Conservation (phyloP, 371 early-diverging fungal species). For the Nematocida ausubeli region DNA sequence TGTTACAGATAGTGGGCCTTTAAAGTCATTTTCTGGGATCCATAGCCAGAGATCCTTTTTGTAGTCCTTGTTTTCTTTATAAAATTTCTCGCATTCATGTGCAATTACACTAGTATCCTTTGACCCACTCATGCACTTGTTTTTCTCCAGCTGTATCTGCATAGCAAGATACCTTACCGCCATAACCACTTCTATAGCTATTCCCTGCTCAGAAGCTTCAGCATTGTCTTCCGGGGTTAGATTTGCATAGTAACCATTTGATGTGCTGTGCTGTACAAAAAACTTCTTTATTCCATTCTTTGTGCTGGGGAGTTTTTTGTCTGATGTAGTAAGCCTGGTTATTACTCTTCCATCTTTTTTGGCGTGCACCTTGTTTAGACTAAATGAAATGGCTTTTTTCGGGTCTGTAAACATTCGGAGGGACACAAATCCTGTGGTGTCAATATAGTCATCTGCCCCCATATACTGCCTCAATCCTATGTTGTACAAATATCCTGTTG, state of each 20-base stretch:
- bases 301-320: background rate
- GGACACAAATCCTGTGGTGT: background rate
- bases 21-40: background rate
- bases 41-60: background rate
- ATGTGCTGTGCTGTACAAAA: background rate
- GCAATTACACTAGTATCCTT: background rate
- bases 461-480: background rate
- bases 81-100: background rate
- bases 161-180: background rate
- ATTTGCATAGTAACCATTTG: background rate
- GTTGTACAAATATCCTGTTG: slow-evolving; percentile 25
- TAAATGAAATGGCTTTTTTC: background rate
- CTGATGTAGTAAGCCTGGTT: background rate
- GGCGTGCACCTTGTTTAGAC: background rate
- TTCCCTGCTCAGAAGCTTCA: background rate
- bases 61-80: background rate
- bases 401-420: background rate
- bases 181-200: background rate
- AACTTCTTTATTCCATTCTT: background rate
- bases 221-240: background rate
- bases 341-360: background rate
- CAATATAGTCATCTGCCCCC: background rate
- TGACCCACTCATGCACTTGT: background rate
- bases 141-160: background rate
- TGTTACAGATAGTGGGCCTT: too few species aligned